Conservation (phyloP, 2,329 filamentous ascomycete species). For the Kalmusia sp. region DNA sequence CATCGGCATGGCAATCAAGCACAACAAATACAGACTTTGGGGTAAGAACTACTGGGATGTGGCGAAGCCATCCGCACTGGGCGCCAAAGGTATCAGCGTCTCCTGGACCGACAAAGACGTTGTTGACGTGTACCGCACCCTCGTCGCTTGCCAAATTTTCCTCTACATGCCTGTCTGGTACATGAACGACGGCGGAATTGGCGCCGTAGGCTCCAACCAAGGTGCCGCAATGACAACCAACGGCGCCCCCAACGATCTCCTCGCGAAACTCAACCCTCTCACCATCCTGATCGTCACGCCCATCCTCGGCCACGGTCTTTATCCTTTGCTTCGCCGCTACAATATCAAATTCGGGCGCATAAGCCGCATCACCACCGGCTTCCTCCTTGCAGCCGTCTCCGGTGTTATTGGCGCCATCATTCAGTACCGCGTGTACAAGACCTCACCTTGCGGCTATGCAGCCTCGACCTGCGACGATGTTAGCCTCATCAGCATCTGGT, state of each 20-base stretch:
- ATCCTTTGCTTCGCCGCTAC: slow-evolving; percentile 52
- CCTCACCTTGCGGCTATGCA: slow-evolving; percentile 52
- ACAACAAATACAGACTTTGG: slow-evolving; percentile 44
- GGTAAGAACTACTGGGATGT: slow-evolving; percentile 42
- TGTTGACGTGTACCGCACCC: slow-evolving; percentile 15
- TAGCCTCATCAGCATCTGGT: slow-evolving; percentile 52
- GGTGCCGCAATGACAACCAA: slow-evolving; percentile 27
- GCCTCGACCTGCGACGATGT: slow-evolving; percentile 49
- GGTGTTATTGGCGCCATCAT: slow-evolving; percentile 49
- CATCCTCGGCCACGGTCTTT: slow-evolving; percentile 57
- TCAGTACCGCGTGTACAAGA: slow-evolving; percentile 56
- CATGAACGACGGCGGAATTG: slow-evolving; percentile 56
- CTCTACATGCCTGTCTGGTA: slow-evolving; percentile 45
- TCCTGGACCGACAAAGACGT: slow-evolving; percentile 29
- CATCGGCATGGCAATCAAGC: slow-evolving; percentile 38
- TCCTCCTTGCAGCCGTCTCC: slow-evolving; percentile 57
- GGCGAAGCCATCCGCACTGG: slow-evolving; percentile 39
- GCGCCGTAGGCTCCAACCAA: slow-evolving; percentile 57
- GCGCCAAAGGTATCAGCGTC: slow-evolving; percentile 25
- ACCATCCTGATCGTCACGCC: slow-evolving; percentile 41
- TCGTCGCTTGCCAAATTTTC: slow-evolving; percentile 36
- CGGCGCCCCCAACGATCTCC: slow-evolving; percentile 18
- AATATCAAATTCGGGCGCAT: slow-evolving; percentile 58
- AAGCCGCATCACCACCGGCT: slow-evolving; percentile 59
- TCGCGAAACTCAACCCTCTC: slow-evolving; percentile 17